These are phyloP conservation scores for Asterochloris sp. DNA, from an alignment of 139 green algal species.

Conservation along the genomic window DNA sequence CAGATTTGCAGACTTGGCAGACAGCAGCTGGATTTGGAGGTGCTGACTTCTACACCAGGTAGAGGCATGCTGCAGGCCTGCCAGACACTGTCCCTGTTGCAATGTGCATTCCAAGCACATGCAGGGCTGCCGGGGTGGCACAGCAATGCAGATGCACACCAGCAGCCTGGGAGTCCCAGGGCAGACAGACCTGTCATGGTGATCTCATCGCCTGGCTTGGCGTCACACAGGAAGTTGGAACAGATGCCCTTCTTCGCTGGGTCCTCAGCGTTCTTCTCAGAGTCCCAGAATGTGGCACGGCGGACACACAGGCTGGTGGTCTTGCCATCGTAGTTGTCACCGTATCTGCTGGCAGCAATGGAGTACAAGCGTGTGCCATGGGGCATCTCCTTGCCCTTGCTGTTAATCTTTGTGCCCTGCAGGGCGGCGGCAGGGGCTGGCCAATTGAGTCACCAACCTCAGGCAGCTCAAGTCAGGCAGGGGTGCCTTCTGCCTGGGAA, in stretches of 20 bases:
- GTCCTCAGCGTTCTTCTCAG: slow-evolving; percentile 88
- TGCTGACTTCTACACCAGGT: no score
- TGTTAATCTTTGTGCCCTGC: slow-evolving; percentile 93
- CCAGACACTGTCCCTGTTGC: no score
- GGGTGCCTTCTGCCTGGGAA: no score
- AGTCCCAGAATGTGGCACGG: slow-evolving; percentile 87
- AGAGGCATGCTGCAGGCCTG: no score
- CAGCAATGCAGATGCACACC: no score
- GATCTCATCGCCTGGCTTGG: slow-evolving; percentile 87
- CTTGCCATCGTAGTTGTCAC: slow-evolving; percentile 93
- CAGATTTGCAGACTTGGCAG: no score
- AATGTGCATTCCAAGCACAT: neutral
- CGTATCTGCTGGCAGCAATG: slow-evolving; percentile 95
- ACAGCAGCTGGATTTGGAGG: no score
- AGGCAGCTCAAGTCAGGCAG: no score
- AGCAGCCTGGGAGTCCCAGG: no score
- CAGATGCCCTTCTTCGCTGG: slow-evolving; percentile 97
- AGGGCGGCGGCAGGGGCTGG: neutral
- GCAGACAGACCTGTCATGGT: slow-evolving; percentile 77
- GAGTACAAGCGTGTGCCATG: slow-evolving; percentile 97
- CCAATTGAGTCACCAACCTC: neutral
- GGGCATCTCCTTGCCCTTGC: slow-evolving; percentile 92
- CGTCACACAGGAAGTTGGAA: slow-evolving; percentile 98
- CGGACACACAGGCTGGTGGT: slow-evolving; percentile 96
- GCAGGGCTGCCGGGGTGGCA: no score